Evolutionary conservation across 2,329 filamentous ascomycete species (phyloP).

Genomic region (Colletotrichum acutatum): DNA sequence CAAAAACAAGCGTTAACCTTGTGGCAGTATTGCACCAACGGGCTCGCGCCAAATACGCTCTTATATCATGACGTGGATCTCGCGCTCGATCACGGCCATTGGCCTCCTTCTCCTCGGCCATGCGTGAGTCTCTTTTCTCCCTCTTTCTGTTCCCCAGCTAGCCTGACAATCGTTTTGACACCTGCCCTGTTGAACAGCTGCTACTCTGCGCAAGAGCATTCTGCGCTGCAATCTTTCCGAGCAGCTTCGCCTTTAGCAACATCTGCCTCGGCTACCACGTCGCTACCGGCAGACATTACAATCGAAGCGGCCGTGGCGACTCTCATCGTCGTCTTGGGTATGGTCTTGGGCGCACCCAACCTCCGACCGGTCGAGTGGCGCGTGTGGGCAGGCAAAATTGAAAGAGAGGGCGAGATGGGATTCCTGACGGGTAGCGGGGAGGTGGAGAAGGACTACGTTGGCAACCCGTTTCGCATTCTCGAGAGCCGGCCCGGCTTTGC

Average conservation of each 20-base stretch:
- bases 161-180: neutral
- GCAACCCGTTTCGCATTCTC: slow-evolving; percentile 82
- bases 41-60: neutral
- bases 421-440: slow-evolving; percentile 69
- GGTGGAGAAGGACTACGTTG: slow-evolving; percentile 75
- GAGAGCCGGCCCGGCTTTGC: slow-evolving; percentile 87
- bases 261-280: slow-evolving; percentile 55
- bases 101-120: slow-evolving; percentile 85
- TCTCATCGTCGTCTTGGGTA: slow-evolving; percentile 81
- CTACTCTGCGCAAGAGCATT: slow-evolving; percentile 96
- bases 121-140: slow-evolving; percentile 71
- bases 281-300: slow-evolving; percentile 85
- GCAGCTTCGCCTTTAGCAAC: slow-evolving; percentile 49
- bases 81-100: slow-evolving; percentile 75
- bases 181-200: slow-evolving; percentile 66
- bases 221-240: slow-evolving; percentile 73
- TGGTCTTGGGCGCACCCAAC: slow-evolving; percentile 81
- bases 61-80: slow-evolving; percentile 74
- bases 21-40: neutral
- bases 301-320: slow-evolving; percentile 87
- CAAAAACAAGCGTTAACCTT: neutral
- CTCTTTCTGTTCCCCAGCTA: neutral
- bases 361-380: slow-evolving; percentile 88
- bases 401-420: slow-evolving; percentile 75
- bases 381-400: slow-evolving; percentile 85